Base-by-base conservation (phyloP, 768 basidiomycete species). In the Amanita jacksonii region DNA sequence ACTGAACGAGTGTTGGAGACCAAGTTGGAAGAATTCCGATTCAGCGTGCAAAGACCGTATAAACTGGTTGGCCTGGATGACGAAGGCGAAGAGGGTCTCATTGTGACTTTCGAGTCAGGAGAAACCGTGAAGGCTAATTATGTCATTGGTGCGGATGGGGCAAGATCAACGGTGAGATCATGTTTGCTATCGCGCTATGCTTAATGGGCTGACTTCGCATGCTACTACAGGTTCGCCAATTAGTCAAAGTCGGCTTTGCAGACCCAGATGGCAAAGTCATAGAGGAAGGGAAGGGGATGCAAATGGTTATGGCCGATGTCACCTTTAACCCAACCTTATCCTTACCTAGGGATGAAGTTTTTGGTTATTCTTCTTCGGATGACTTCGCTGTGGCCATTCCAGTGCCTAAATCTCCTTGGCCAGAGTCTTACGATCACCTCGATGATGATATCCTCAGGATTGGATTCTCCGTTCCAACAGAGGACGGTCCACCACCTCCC, bases 91-190 rank as follows among this genome's bases (percentile, higher is more conserved):
- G 56, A 66, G 25, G 54, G 54, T 8, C 19, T 67, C 9, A 62
- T 70, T 10, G 72, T 71, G n/a, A 50, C 54, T 0, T 74, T 77
- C 49, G 70, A 74, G 23, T 62, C 65, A 36, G 74, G 74, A 4
- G 62, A 62, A 27, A 52, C 58, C 9, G 62, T 76, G 27, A 62
- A 55, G 3, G 56, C 74, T 9, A 64, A 62, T 23, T 74, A 73
- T 52, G 66, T 76, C 4, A 51, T 76, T 24, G 74, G 70, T 18
- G 73, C 74, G 4, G 75, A 78, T 51, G 74, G 76, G 3, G 57
- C 71, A 2, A 63, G 54, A 45, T 77, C 74, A 0, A 50, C 54
- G 25, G 75, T 74, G 51, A 53, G 49, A n/a, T 40, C 7, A 18
- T 4, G 24, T 9, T 5, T 7, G 38, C 20, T n/a, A 22, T 6